Evolutionary conservation across 129 eudicot species (phyloP).

Genomic region (Centaurea solstitialis): DNA sequence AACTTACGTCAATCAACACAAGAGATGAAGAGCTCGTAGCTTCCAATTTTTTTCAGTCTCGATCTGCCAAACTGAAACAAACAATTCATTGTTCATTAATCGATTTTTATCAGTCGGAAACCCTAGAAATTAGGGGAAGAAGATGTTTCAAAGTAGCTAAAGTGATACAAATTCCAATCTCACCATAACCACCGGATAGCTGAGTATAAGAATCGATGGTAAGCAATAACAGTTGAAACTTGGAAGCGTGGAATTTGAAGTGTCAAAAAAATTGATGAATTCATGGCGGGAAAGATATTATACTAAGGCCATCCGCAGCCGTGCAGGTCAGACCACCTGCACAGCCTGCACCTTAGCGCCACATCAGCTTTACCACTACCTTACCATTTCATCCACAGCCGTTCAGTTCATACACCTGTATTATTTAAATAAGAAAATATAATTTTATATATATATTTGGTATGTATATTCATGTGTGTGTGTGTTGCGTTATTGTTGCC

Average conservation of each 20-base stretch:
- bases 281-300: too few relatives aligned
- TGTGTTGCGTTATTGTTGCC: too few relatives aligned
- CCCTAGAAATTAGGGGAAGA: not conserved
- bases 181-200: not conserved
- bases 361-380: too few relatives aligned
- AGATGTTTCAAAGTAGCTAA: not conserved
- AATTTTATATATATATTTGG: too few relatives aligned
- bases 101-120: not conserved
- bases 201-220: not conserved
- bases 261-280: not conserved
- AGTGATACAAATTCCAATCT: not conserved
- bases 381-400: too few relatives aligned
- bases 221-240: not conserved
- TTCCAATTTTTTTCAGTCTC: not conserved
- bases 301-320: too few relatives aligned
- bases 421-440: too few relatives aligned
- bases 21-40: not conserved
- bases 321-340: too few relatives aligned
- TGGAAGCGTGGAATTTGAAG: not conserved
- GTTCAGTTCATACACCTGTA: too few relatives aligned
- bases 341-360: too few relatives aligned
- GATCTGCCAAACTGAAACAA: not conserved
- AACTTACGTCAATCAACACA: not conserved
- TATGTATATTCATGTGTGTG: too few relatives aligned
- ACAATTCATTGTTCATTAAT: not conserved